These are phyloP conservation scores for Coemansia sp. DNA, from an alignment of 192 early-diverging fungal genomes.

Conservation along the genomic window DNA sequence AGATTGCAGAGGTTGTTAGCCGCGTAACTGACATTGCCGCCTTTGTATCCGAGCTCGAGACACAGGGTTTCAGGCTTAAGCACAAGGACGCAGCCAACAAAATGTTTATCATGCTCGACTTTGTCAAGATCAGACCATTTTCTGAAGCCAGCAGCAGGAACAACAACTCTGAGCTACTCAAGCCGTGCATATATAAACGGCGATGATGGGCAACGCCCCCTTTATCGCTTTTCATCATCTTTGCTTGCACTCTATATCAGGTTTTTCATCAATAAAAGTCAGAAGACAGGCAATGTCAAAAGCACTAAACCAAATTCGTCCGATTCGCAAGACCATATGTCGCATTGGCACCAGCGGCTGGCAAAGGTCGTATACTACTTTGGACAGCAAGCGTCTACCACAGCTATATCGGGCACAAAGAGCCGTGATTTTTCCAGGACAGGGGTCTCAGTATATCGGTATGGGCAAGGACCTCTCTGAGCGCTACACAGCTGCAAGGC, in stretches of 20 bases:
- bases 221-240: neutral
- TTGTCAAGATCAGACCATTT: conserved; percentile 56
- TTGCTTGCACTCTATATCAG: neutral
- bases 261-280: neutral
- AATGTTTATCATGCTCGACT: conserved; percentile 94
- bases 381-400: neutral
- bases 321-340: too few relatives aligned
- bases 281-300: neutral
- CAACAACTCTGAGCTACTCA: conserved; percentile 31
- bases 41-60: conserved; percentile 70
- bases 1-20: conserved; percentile 93
- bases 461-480: conserved; percentile 91
- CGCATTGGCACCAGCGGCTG: too few relatives aligned
- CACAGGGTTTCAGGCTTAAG: conserved; percentile 73
- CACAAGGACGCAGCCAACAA: conserved; percentile 80
- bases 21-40: conserved; percentile 76
- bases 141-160: conserved; percentile 14
- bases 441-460: conserved; percentile 83
- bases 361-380: neutral
- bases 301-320: neutral
- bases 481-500: conserved; percentile 66
- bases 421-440: conserved; percentile 57
- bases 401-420: conserved; percentile 44
- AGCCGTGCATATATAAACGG: conserved; percentile 61
- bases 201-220: neutral